Base-by-base conservation (phyloP, 495 filamentous ascomycete species). In the Glutinoglossum americanum region DNA sequence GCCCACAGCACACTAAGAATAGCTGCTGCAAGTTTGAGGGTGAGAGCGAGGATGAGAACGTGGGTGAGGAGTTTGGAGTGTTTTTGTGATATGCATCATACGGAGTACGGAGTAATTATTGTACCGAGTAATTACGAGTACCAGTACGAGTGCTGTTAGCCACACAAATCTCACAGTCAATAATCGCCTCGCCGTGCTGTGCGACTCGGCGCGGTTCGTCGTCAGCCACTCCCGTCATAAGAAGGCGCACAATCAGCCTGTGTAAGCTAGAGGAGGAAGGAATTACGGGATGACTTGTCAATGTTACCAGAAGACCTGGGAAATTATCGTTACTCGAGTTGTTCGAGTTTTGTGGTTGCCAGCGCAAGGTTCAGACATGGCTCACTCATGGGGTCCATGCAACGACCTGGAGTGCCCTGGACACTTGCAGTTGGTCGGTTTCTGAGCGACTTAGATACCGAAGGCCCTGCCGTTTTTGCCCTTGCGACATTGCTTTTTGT, bases 341-440 rank as follows among this genome's bases (percentile, higher is more conserved):
- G 47, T 9, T 25, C 21, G 26, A 51, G 47, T 48, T 48, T 25
- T 51, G 26, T 53, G 49, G 3, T 6, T 53, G 49, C 49, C 49
- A 53, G 23, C 49, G 49, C 49, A 53, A 53, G 49, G 49, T 53
- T 53, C 26, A 32, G 49, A 32, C 26, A 53, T 53, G 49, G 49
- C 49, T 53, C 28, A 27, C 28, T 15, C 49, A 53, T 45, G 41
- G 41, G 41, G 41, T 45, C 41, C 41, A 45, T 45, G 28, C 26
- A 53, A 32, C 23, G 49, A 53, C 49, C 49, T 53, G 49, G 23
- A 4, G 4, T 21, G 41, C 41, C 41, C 41, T 45, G 41, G 41
- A 21, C 41, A 23, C 41, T 23, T 45, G 41, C 41, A 45, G 41
- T 45, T 41, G 41, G 41, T 45, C 41, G n/a, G 17, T 5, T 45